Percentiles rank a stretch among this genome's conserved stretches.
Conservation (phyloP, 257 asterid genomes). For the Solanum chmielewskii region DNA sequence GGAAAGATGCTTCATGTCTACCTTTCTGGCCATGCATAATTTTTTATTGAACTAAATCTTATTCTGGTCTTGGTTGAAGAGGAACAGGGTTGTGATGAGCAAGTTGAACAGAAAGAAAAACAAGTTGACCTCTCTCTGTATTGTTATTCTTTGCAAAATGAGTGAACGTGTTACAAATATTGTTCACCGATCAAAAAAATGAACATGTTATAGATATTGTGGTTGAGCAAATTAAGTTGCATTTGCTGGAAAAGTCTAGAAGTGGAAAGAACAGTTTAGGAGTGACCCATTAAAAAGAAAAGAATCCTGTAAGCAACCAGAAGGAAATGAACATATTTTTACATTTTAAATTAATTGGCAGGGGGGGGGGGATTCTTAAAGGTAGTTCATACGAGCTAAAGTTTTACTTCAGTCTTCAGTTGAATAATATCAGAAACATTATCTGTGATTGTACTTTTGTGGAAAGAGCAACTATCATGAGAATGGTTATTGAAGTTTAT, state of each 20-base stretch:
- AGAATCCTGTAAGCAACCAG: not conserved
- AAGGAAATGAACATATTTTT: not conserved
- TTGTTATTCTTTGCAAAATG: not conserved
- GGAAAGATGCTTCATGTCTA: not conserved
- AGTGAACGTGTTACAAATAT: not conserved
- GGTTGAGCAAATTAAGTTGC: not conserved
- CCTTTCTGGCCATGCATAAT: not conserved
- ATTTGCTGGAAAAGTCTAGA: not conserved
- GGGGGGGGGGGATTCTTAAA: not conserved
- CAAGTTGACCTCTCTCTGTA: not conserved
- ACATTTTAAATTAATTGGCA: not conserved
- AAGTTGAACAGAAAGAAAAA: not conserved
- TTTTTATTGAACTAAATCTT: not conserved
- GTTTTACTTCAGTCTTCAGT: not conserved
- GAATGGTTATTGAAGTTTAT: not conserved
- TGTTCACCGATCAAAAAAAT: not conserved
- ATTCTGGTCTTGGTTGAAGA: not conserved
- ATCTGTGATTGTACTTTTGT: not conserved
- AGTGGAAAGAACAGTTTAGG: not conserved
- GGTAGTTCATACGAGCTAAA: not conserved
- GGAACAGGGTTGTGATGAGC: not conserved
- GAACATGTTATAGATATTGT: not conserved
- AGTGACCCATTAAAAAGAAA: not conserved
- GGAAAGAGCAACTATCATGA: not conserved
- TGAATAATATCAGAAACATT: not conserved